phyloP scores from a whole-genome alignment of 768 basidiomycete genomes.

The Naganishia vaughanmartiniae region DNA sequence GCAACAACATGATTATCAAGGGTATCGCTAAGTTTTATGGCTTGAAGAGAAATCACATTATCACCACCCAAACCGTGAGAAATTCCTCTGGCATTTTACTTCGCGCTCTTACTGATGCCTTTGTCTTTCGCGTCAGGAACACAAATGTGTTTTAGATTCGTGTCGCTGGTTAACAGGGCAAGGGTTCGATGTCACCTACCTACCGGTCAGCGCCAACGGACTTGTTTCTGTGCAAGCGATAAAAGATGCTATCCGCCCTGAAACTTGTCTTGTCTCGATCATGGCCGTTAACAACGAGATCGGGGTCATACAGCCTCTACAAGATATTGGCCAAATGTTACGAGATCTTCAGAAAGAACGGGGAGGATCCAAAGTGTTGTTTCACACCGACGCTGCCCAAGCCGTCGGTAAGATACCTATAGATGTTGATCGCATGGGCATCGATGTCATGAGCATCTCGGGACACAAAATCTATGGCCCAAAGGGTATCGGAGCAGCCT shows the following conservation, averaged over 20 bases:
- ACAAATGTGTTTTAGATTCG: constrained; percentile 98
- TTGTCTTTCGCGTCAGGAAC: constrained; percentile 59
- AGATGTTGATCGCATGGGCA: constrained; percentile 90
- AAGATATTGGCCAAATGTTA: constrained; percentile 83
- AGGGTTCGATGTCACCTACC: constrained; percentile 95
- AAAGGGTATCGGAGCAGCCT: constrained; percentile 91
- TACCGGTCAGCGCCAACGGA: constrained; percentile 88
- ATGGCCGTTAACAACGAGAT: constrained; percentile 99
- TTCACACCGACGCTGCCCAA: constrained; percentile 98
- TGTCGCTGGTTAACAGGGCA: constrained; percentile 93
- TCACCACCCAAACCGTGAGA: constrained; percentile 87
- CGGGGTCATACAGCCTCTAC: constrained; percentile 94
- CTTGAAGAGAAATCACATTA: constrained; percentile 87
- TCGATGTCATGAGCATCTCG: constrained; percentile 89
- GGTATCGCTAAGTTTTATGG: constrained; percentile 94
- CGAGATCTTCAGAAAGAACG: constrained; percentile 66
- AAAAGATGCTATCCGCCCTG: constrained; percentile 83
- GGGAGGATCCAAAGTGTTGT: constrained; percentile 64
- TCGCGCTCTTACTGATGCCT: constrained; percentile 45
- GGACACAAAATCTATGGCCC: constrained; percentile 98
- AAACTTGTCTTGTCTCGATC: constrained; percentile 89
- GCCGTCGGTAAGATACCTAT: constrained; percentile 86
- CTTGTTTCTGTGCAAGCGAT: constrained; percentile 73
- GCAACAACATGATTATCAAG: constrained; percentile 96
- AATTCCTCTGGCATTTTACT: background rate